A percentile compares a stretch with the other conserved stretches of the same genome.
Conservation (phyloP, 78 protist genomes). For the Acrasis kona region DNA sequence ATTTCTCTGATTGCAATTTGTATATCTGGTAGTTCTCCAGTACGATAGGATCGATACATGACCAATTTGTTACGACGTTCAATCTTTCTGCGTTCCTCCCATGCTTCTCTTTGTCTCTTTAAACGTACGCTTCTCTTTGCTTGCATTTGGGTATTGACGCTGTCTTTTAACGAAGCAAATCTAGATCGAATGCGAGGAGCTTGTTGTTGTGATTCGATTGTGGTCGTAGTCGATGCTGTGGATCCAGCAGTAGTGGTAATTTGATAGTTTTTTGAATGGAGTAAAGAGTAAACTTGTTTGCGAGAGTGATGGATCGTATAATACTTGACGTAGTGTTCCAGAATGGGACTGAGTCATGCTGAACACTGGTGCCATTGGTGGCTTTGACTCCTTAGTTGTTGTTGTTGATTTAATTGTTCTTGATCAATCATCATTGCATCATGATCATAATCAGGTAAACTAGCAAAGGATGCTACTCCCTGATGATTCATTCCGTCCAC, state of each 20-base stretch:
- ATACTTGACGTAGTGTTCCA: background rate
- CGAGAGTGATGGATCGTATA: background rate
- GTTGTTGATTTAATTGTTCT: too few relatives aligned
- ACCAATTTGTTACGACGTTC: background rate
- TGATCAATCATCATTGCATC: too few relatives aligned
- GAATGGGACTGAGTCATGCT: background rate
- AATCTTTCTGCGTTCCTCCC: background rate
- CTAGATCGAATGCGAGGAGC: too few relatives aligned
- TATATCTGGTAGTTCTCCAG: constrained; percentile 36
- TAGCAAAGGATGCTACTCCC: too few relatives aligned
- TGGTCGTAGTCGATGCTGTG: too few relatives aligned
- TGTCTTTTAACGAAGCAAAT: background rate
- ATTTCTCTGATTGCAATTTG: background rate
- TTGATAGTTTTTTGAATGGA: background rate
- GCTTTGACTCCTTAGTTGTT: too few relatives aligned
- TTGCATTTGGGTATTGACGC: background rate
- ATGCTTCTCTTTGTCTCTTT: background rate
- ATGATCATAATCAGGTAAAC: too few relatives aligned
- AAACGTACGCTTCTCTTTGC: background rate
- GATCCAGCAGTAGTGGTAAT: too few relatives aligned
- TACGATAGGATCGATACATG: constrained; percentile 10
- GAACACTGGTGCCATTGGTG: too few relatives aligned
- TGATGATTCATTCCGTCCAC: too few relatives aligned
- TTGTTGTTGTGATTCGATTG: too few relatives aligned
- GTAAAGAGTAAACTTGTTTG: background rate